Conservation (phyloP, 306 rosid species). For the Cicer bijugum region DNA sequence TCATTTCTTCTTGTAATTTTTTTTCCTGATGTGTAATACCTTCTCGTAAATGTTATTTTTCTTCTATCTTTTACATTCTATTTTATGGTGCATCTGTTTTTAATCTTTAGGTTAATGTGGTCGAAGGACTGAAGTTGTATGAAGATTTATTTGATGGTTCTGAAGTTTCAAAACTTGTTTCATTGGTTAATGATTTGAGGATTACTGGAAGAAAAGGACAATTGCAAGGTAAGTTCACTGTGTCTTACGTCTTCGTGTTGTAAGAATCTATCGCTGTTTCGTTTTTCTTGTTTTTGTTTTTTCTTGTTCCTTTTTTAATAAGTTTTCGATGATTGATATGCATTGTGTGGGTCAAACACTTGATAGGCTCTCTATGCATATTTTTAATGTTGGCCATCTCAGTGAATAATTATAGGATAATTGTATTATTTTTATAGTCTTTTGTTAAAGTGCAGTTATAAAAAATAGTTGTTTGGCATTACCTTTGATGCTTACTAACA, state of each 20-base stretch:
- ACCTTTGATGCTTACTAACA: not conserved
- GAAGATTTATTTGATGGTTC: constrained; percentile 59
- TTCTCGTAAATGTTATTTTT: not conserved
- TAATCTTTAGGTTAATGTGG: constrained; percentile 67
- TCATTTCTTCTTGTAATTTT: constrained; percentile 25
- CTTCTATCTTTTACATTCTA: constrained; percentile 23
- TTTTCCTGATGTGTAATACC: not conserved
- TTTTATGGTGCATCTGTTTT: constrained; percentile 22
- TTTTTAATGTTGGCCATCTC: not conserved
- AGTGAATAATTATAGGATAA: not conserved
- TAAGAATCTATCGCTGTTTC: constrained; percentile 10
- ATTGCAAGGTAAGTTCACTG: constrained; percentile 64
- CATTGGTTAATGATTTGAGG: constrained; percentile 72
- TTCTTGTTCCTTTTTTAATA: constrained; percentile 3
- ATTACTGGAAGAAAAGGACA: constrained; percentile 77
- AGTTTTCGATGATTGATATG: constrained; percentile 14
- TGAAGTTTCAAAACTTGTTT: constrained; percentile 70
- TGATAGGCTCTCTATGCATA: not conserved
- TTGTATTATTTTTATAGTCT: not conserved
- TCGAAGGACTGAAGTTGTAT: constrained; percentile 79
- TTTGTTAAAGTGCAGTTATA: not conserved
- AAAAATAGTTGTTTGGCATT: not conserved
- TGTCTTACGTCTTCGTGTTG: constrained; percentile 1
- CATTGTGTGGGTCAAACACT: constrained; percentile 14
- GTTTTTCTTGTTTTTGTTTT: not conserved